A percentile compares a stretch with the other conserved stretches of the same genome.
These are phyloP conservation scores for Naganishia kalamii DNA, from an alignment of 768 basidiomycete species.

Conservation along the genomic window DNA sequence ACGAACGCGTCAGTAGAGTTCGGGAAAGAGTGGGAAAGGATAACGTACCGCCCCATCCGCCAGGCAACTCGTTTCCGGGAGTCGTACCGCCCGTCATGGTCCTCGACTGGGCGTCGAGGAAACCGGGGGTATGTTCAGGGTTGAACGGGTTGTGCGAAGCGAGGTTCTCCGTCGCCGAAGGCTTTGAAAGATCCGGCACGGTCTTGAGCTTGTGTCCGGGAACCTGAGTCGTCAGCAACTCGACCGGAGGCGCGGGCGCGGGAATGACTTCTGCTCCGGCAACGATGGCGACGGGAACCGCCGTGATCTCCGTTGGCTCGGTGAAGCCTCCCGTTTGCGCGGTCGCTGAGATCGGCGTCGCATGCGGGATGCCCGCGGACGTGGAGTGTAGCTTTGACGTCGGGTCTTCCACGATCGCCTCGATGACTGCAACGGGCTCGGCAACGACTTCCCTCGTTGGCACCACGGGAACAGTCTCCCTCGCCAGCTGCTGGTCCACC, in stretches of 20 bases:
- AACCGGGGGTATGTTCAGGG: slow-evolving; percentile 12
- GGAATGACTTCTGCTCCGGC: neutral
- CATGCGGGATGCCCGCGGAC: neutral
- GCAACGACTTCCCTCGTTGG: neutral
- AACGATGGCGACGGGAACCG: neutral
- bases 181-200: neutral
- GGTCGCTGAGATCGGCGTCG: neutral
- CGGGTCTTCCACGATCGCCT: neutral
- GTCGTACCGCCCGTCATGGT: slow-evolving; percentile 18
- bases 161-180: neutral
- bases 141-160: slow-evolving; percentile 10
- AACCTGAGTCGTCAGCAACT: neutral
- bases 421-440: neutral
- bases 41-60: slow-evolving; percentile 33
- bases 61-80: slow-evolving; percentile 36
- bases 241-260: neutral
- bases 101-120: neutral
- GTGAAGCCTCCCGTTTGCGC: slow-evolving; percentile 4
- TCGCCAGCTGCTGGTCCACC: slow-evolving; percentile 3
- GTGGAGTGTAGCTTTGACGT: neutral
- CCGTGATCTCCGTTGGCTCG: neutral
- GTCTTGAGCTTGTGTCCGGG: neutral
- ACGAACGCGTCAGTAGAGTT: neutral
- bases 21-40: neutral
- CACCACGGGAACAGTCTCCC: neutral